phyloP scores from a whole-genome alignment of 83 land plant genomes.

The Picea engelmannii region DNA sequence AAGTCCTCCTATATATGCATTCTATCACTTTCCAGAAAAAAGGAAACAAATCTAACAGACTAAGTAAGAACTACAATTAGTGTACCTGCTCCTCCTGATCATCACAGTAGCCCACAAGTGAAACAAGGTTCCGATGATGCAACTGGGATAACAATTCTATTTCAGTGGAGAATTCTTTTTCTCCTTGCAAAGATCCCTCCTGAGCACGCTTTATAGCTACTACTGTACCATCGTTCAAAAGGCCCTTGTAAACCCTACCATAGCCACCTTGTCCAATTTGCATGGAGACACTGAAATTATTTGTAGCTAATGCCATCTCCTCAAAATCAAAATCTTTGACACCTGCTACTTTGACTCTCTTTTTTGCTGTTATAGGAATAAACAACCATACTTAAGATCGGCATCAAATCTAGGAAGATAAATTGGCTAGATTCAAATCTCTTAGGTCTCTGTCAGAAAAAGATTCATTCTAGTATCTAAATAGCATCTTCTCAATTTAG shows the following conservation, averaged over 20 bases:
- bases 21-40: neutral
- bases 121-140: slow-evolving; percentile 74
- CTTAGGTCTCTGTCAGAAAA: neutral
- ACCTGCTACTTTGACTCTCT: slow-evolving; percentile 49
- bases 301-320: slow-evolving; percentile 64
- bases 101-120: slow-evolving; percentile 73
- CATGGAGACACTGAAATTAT: slow-evolving; percentile 35
- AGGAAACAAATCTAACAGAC: neutral
- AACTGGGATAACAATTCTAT: slow-evolving; percentile 66
- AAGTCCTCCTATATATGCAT: neutral
- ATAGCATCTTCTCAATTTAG: neutral
- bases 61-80: neutral
- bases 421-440: neutral
- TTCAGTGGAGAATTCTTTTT: slow-evolving; percentile 71
- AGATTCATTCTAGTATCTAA: slow-evolving; percentile 4
- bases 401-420: neutral
- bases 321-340: slow-evolving; percentile 58
- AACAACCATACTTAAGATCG: slow-evolving; percentile 4
- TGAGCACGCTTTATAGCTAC: slow-evolving; percentile 81
- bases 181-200: slow-evolving; percentile 71
- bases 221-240: slow-evolving; percentile 45
- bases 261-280: slow-evolving; percentile 79
- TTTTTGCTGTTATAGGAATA: slow-evolving; percentile 27
- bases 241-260: slow-evolving; percentile 76
- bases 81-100: slow-evolving; percentile 76